A percentile compares a stretch with the other conserved stretches of the same genome.
Evolutionary conservation across 768 basidiomycete genomes (phyloP).

Genomic region (Boletus tomentosulus): DNA sequence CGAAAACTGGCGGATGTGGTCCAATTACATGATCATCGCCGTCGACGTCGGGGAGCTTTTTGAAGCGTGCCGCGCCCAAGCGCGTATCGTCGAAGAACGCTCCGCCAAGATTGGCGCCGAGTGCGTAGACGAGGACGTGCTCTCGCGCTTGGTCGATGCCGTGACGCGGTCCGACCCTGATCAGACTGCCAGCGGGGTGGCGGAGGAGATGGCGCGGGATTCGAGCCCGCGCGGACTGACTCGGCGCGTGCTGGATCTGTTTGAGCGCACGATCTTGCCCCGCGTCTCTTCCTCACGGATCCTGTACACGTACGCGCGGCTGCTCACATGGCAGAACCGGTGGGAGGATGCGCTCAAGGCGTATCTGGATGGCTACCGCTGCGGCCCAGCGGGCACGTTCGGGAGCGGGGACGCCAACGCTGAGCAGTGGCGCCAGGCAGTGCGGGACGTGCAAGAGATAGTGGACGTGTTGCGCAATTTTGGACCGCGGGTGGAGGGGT

Average conservation of each 20-base stretch:
- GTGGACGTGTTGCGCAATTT: slow-evolving; percentile 81
- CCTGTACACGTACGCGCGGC: slow-evolving; percentile 79
- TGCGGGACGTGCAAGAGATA: slow-evolving; percentile 75
- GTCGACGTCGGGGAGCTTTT: slow-evolving; percentile 90
- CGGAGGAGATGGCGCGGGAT: slow-evolving; percentile 22
- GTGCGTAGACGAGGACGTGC: slow-evolving; percentile 79
- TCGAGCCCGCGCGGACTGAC: slow-evolving; percentile 64
- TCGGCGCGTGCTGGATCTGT: slow-evolving; percentile 63
- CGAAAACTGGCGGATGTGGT: slow-evolving; percentile 98
- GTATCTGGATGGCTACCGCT: slow-evolving; percentile 81
- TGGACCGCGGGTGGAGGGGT: slow-evolving; percentile 59
- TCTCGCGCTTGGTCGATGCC: slow-evolving; percentile 85
- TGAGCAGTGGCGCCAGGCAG: slow-evolving; percentile 69
- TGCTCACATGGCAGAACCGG: slow-evolving; percentile 66
- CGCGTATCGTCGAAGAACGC: slow-evolving; percentile 67
- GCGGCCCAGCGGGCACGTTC: slow-evolving; percentile 53
- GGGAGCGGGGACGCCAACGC: slow-evolving; percentile 67
- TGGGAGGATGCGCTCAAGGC: slow-evolving; percentile 81
- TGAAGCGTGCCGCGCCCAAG: slow-evolving; percentile 81
- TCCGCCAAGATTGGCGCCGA: slow-evolving; percentile 42
- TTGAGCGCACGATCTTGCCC: slow-evolving; percentile 77
- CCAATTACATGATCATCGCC: slow-evolving; percentile 92
- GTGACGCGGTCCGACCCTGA: slow-evolving; percentile 58
- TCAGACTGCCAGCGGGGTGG: slow-evolving; percentile 5
- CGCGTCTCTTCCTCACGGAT: slow-evolving; percentile 74